Conservation (phyloP, 179 eudicot genomes). For the Pouteria campechiana region DNA sequence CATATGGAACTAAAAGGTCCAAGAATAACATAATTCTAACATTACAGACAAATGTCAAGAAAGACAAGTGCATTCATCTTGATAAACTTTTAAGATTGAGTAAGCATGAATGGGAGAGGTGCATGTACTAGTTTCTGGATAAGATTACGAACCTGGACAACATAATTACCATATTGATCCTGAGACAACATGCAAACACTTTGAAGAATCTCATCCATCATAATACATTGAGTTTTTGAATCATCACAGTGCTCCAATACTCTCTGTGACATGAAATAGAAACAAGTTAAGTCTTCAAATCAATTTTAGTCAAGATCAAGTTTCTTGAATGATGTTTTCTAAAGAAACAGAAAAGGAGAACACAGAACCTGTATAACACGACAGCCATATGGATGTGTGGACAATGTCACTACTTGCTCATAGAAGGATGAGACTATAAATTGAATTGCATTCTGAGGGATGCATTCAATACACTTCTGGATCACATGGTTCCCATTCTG, state of each 20-base stretch:
- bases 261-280: conserved; percentile 28
- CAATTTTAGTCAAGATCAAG: not conserved
- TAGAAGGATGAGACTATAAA: conserved; percentile 79
- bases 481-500: conserved; percentile 98
- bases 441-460: conserved; percentile 87
- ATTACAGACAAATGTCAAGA: no score
- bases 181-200: conserved; percentile 58
- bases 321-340: not conserved
- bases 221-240: conserved; percentile 45
- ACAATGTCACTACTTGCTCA: conserved; percentile 85
- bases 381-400: conserved; percentile 99
- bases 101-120: no score
- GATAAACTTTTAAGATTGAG: no score
- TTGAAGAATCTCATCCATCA: conserved; percentile 50
- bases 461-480: conserved; percentile 97
- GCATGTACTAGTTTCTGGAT: no score
- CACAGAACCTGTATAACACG: conserved; percentile 89
- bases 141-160: conserved; percentile 45
- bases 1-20: no score
- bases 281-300: not conserved
- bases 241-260: conserved; percentile 58
- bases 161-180: conserved; percentile 74
- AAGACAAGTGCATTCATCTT: no score
- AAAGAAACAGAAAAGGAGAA: not conserved
- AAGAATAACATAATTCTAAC: no score